Evolutionary conservation across 2,329 filamentous ascomycete genomes (phyloP), one percentile per base, ranked within the genome.

Genomic region (Monilinia vaccinii-corymbosi): DNA sequence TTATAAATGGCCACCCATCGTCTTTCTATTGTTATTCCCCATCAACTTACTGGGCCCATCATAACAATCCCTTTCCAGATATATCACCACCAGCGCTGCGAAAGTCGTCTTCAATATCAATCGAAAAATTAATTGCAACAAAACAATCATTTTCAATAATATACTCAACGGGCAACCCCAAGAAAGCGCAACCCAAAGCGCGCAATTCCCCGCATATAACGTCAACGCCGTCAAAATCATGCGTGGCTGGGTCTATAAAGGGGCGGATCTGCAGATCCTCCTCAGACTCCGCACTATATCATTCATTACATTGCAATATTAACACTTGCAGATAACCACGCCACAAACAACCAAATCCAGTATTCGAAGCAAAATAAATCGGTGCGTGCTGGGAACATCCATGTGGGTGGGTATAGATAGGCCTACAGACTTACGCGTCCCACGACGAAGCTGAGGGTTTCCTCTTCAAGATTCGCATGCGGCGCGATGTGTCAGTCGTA

Each of bases 131-230:
- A 31, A 64, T 1, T 65, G 60, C 56, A 31, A 62, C 6, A n/a
- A 63, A 61, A 46, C 65, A 2, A 61, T 62, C 0, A 64, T 62
- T 36, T 67, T 65, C 13, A 28, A 55, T 0, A 64, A 62, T 34
- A 62, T 67, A 57, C 64, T 65, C 45, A 46, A 40, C 4, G 42
- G 57, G 3, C 23, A 34, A 1, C 65, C 65, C 10, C 32, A 13
- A 21, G 60, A 65, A 32, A 32, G 51, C 5, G n/a, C 13, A 9
- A 23, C 46, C 2, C 49, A 48, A 6, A 46, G 4, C 3, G 62
- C 62, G 0, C 44, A 4, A 4, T 58, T 65, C 31, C 63, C 64
- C 2, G 61, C 65, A 42, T 62, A 65, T 34, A 7, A 49, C 3
- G 18, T 52, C 4, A 23, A 62, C 4, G 18, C 55, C 2, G 64